Base-by-base conservation (phyloP, 352 stramenopile species). In the Phytopythium aichiense region DNA sequence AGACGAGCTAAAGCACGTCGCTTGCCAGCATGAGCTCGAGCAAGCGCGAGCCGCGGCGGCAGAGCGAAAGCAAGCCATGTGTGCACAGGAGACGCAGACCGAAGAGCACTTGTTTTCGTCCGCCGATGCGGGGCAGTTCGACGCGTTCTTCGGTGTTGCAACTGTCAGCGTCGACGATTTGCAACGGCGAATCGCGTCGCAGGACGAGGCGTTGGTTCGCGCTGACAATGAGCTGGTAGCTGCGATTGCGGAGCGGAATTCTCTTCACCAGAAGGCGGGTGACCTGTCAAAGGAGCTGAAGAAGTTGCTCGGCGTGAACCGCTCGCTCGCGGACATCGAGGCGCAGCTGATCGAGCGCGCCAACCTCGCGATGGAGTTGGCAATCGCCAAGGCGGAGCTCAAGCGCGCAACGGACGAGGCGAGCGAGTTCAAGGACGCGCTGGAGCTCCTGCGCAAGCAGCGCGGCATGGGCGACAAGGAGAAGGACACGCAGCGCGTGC, bases 211-310 rank as follows among this genome's bases (percentile, higher is more conserved):
- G 40, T 63, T 80, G 7, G 30, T 54, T 2, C 61, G 66, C 20
- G 59, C 88, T 2, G 50, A 86, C n/a, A 61, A 82, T 11, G 55
- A 73, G 7, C 69, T 77, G 30, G 64, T 81, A 0, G 65, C 66
- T 11, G 52, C 79, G 5, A 50, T 86, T 8, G 66, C 73, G 0
- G 82, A 92, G 58, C 74, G 84, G 1, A 94, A 94, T 45, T 72
- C 73, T 48, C 77, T 89, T n/a, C 71, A 77, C 0, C 58, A 74
- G 0, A 82, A 87, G 50, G 73, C 82, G 0, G 46, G 51, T 1
- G 79, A 89, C 30, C 52, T 94, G 31, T 73, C 74, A 0, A 81
- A 76, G 50, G 84, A 94, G 43, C 68, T 93, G 11, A 81, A 78
- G 31, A 83, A 68, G 28, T 61, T 93, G 18, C 66, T 93, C 4